Evolutionary conservation across 768 basidiomycete species (phyloP).

Genomic region (Lentinula edodes): DNA sequence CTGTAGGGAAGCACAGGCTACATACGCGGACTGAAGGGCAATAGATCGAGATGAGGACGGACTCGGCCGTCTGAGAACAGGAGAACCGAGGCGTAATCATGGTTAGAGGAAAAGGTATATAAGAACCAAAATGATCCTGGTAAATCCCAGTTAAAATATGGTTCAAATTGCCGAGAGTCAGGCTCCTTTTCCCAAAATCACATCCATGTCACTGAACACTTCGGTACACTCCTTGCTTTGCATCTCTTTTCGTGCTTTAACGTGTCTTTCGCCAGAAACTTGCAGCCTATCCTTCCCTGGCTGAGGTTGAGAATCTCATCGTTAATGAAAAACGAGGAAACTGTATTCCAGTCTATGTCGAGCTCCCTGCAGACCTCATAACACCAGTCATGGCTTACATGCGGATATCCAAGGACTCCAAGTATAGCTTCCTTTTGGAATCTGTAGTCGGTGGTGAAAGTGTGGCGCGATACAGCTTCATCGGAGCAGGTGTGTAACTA

Average conservation of each 20-base stretch:
- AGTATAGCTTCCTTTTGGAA: slow-evolving; percentile 93
- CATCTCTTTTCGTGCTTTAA: background rate
- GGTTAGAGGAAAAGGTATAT: slow-evolving; percentile 3
- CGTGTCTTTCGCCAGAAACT: slow-evolving; percentile 43
- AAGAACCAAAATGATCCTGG: background rate
- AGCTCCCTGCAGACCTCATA: slow-evolving; percentile 91
- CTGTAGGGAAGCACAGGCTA: slow-evolving; percentile 6
- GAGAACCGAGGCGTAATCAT: slow-evolving; percentile 80
- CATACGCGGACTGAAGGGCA: slow-evolving; percentile 70
- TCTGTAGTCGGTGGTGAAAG: slow-evolving; percentile 89
- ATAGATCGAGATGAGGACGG: slow-evolving; percentile 56
- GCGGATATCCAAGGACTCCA: slow-evolving; percentile 84
- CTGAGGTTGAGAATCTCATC: slow-evolving; percentile 72
- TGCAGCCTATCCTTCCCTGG: slow-evolving; percentile 63
- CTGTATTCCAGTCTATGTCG: slow-evolving; percentile 87
- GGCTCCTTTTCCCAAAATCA: background rate
- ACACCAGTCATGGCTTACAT: slow-evolving; percentile 98
- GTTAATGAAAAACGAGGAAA: slow-evolving; percentile 83
- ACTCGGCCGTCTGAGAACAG: slow-evolving; percentile 54
- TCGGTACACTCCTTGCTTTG: slow-evolving; percentile 29
- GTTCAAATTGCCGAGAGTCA: background rate
- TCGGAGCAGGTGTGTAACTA: slow-evolving; percentile 74
- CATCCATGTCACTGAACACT: slow-evolving; percentile 37
- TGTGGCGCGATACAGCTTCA: slow-evolving; percentile 91
- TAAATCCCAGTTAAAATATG: background rate